Conservation (phyloP, 208 protist species). For the Eutreptiella sp. region DNA sequence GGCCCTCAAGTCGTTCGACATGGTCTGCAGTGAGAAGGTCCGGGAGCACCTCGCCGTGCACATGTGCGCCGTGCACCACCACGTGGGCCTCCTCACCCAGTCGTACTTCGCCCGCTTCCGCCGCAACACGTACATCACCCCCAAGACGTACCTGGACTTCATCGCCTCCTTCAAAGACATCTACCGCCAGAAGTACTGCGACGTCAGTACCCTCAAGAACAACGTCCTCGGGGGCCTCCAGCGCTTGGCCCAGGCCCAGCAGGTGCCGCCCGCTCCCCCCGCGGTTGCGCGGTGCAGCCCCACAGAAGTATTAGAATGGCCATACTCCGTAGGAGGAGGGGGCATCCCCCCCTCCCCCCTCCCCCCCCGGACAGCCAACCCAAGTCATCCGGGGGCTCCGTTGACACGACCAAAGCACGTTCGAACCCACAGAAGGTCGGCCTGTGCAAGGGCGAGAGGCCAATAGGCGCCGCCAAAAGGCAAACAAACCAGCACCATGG, state of each 20-base stretch:
- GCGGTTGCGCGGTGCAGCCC: no score
- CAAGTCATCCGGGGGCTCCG: no score
- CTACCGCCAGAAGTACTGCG: slow-evolving; percentile 49
- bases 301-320: no score
- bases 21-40: slow-evolving; percentile 21
- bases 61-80: slow-evolving; percentile 56
- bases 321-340: no score
- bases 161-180: slow-evolving; percentile 51
- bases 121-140: slow-evolving; percentile 61
- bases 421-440: no score
- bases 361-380: no score
- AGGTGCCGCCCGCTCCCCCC: no score
- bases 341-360: no score
- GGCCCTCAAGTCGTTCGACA: slow-evolving; percentile 12
- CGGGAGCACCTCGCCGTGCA: slow-evolving; percentile 35
- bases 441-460: no score
- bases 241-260: slow-evolving; percentile 52
- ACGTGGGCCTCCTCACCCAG: slow-evolving; percentile 37
- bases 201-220: slow-evolving; percentile 41
- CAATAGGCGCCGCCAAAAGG: no score
- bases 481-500: no score
- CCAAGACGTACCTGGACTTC: slow-evolving; percentile 78
- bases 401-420: no score
- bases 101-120: slow-evolving; percentile 62
- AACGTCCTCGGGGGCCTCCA: slow-evolving; percentile 55